A percentile compares a stretch with the other conserved stretches of the same genome.
phyloP scores from a whole-genome alignment of 2,329 filamentous ascomycete species.

The Fonsecaea monophora region DNA sequence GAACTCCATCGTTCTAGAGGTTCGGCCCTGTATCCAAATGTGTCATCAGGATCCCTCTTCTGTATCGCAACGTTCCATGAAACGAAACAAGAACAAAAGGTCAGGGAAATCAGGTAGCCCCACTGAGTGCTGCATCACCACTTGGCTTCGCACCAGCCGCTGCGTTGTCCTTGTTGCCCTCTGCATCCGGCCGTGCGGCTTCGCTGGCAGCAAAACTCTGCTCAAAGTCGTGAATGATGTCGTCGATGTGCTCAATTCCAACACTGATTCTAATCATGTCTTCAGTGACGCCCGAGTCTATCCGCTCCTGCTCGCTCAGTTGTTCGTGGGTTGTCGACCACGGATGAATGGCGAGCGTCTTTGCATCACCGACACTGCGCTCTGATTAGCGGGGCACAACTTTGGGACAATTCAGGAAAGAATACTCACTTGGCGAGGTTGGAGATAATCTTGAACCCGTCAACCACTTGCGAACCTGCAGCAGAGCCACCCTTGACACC shows the following conservation, averaged over 20 bases:
- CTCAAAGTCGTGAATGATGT: conserved; percentile 89
- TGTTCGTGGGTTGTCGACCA: conserved; percentile 92
- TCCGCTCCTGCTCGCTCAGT: conserved; percentile 77
- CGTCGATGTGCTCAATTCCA: conserved; percentile 90
- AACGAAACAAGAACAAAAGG: conserved; percentile 16
- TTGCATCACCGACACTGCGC: conserved; percentile 77
- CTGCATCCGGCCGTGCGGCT: conserved; percentile 33
- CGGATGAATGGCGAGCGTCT: conserved; percentile 87
- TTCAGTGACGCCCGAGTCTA: conserved; percentile 76
- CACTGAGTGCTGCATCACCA: conserved; percentile 38
- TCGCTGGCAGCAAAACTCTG: conserved; percentile 73
- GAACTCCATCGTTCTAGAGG: conserved; percentile 21
- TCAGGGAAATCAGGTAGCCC: conserved; percentile 36
- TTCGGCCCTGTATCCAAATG: conserved; percentile 29
- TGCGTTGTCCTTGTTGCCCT: conserved; percentile 34
- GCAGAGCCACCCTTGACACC: conserved; percentile 86
- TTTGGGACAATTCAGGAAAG: conserved; percentile 54
- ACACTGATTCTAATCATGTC: conserved; percentile 91
- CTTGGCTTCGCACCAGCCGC: conserved; percentile 27
- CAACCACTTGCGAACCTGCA: conserved; percentile 87
- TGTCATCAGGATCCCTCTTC: conserved; percentile 29
- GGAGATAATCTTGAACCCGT: conserved; percentile 92
- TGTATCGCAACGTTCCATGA: conserved; percentile 13
- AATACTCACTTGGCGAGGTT: conserved; percentile 80
- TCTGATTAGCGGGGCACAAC: conserved; percentile 13